Base-by-base conservation (phyloP, 208 protist species). In the Angomonas deanei region DNA sequence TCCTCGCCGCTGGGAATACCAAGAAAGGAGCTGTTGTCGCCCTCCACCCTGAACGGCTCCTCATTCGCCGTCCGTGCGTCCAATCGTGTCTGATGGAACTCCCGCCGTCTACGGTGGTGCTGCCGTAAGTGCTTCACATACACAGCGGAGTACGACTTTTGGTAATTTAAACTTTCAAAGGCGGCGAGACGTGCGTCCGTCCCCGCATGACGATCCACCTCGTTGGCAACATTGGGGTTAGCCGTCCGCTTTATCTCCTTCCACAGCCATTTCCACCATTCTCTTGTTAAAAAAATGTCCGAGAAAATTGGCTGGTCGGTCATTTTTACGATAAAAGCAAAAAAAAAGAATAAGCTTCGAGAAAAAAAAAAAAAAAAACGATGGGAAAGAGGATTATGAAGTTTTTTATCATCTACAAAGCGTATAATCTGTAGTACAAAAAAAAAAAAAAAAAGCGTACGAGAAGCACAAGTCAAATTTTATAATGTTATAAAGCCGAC, bases 131-230 rank as follows among this genome's bases (percentile, higher is more conserved):
- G 77, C 23, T 70, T 65, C 57, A 94, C 80, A 68, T 94, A 94
- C 74, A 91, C 87, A 49, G 79, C 66, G 0, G 84, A 75, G 70
- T 94, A 94, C 6, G 82, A 61, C 56, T 86, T 91, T 61, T 92
- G 82, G 60, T 92, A 95, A 68, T 95, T 83, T 0, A 92, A 66
- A 39, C 83, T 90, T 39, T 95, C 88, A 72, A 88, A 95, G 59
- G 69, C 80, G 10, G 82, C 71, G 50, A 89, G 84, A 50, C 78
- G 80, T 57, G 69, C 42, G 39, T 73, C 70, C 64, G 88, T 74
- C 21, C 66, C 78, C 13, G 48, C 23, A 0, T 72, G 84, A 13
- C 87, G 67, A 27, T 76, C 65, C 38, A 77, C 74, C 1, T 67
- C 70, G 63, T 82, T 73, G 48, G 70, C 72, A 32, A 70, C 82